A percentile compares a stretch with the other conserved stretches of the same genome.
These are phyloP conservation scores for Smittium culicis DNA, from an alignment of 371 early-diverging fungal species.

Conservation along the genomic window DNA sequence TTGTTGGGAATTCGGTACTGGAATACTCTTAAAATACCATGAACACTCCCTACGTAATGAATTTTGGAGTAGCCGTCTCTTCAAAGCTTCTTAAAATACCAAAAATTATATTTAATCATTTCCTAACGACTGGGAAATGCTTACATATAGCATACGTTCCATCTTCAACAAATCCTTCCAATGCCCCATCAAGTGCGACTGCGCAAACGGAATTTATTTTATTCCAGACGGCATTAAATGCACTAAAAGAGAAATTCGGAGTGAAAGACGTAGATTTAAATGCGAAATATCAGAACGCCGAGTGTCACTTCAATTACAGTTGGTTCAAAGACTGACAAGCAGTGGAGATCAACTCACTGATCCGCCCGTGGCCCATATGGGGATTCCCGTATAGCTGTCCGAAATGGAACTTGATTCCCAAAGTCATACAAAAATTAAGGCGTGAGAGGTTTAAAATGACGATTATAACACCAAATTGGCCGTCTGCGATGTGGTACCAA, in stretches of 20 bases:
- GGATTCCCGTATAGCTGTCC: background rate
- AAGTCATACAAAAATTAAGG: background rate
- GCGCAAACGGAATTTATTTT: background rate
- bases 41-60: background rate
- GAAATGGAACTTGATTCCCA: background rate
- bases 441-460: background rate
- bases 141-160: background rate
- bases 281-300: background rate
- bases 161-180: background rate
- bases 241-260: background rate
- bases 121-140: background rate
- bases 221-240: background rate
- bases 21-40: background rate
- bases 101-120: background rate
- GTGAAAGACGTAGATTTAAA: background rate
- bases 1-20: background rate
- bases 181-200: background rate
- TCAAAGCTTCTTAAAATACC: background rate
- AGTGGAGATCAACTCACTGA: background rate
- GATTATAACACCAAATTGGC: background rate
- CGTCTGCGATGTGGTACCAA: background rate
- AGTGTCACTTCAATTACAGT: background rate
- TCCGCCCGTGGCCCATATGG: background rate
- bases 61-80: background rate
- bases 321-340: background rate